Percentiles rank a stretch among this genome's conserved stretches.
Evolutionary conservation across 805 yeast species (phyloP).

Genomic region (Lipomyces kockii): DNA sequence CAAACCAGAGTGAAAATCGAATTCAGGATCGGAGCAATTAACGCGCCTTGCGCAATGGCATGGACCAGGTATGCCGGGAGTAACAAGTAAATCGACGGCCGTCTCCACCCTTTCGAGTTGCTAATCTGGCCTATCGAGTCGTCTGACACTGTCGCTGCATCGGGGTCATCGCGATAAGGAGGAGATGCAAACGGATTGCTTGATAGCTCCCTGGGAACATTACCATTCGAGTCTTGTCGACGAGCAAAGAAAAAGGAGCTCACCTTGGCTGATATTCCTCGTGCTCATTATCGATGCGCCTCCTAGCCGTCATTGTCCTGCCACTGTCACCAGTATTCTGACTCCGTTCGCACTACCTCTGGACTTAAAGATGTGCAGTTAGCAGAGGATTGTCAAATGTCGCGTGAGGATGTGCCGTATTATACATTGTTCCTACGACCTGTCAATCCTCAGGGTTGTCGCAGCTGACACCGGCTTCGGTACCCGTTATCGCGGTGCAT

Average conservation of each 20-base stretch:
- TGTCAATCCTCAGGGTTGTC: too few relatives aligned
- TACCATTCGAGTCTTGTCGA: background rate
- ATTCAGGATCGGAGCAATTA: constrained; percentile 20
- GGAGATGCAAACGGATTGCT: background rate
- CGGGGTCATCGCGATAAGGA: background rate
- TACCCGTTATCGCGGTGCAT: background rate
- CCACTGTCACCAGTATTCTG: background rate
- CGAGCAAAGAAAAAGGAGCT: background rate
- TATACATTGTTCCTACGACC: background rate
- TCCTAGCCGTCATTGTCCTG: background rate
- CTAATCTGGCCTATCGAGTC: background rate
- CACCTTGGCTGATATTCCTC: background rate
- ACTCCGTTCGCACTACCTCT: background rate
- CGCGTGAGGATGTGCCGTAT: background rate
- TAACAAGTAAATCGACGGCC: constrained; percentile 4
- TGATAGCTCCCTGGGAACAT: background rate
- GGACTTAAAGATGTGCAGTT: background rate
- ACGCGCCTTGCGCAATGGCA: constrained; percentile 1
- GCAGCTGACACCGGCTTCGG: background rate
- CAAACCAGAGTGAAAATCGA: constrained; percentile 16
- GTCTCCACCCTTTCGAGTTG: background rate
- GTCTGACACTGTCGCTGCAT: background rate
- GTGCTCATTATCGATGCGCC: background rate
- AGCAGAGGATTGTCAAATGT: background rate
- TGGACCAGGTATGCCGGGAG: background rate